Evolutionary conservation across 805 yeast genomes (phyloP).

Genomic region (Ascoidea rubescens): DNA sequence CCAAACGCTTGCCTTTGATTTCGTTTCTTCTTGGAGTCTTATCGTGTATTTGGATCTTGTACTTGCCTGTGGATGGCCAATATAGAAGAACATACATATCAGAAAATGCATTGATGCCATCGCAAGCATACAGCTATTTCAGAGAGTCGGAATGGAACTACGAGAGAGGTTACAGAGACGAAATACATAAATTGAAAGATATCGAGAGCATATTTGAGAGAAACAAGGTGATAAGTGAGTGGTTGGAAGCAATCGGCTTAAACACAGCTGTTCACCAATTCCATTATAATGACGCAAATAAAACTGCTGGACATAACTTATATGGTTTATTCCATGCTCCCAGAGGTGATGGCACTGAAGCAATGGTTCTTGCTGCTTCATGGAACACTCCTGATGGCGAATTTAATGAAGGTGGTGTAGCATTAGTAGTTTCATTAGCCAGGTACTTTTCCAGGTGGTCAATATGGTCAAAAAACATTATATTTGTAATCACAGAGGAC

Average conservation of each 20-base stretch:
- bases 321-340: conserved; percentile 88
- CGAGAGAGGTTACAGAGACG: conserved; percentile 70
- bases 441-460: conserved; percentile 77
- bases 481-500: conserved; percentile 70
- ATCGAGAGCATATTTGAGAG: conserved; percentile 17
- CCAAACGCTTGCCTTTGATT: conserved; percentile 27
- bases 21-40: conserved; percentile 26
- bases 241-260: conserved; percentile 65
- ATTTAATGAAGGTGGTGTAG: conserved; percentile 67
- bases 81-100: conserved; percentile 75
- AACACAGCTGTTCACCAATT: conserved; percentile 37
- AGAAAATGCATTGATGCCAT: conserved; percentile 95
- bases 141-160: conserved; percentile 92
- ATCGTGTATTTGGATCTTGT: conserved; percentile 45
- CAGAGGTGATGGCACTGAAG: conserved; percentile 91
- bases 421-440: conserved; percentile 59
- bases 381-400: conserved; percentile 59
- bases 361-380: conserved; percentile 82
- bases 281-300: conserved; percentile 14
- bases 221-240: conserved; percentile 32
- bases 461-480: conserved; percentile 90
- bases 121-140: conserved; percentile 84
- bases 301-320: conserved; percentile 29
- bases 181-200: conserved; percentile 26
- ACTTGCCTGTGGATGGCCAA: conserved; percentile 70